phyloP scores from a whole-genome alignment of 2,329 filamentous ascomycete genomes.

The Verticillium longisporum region DNA sequence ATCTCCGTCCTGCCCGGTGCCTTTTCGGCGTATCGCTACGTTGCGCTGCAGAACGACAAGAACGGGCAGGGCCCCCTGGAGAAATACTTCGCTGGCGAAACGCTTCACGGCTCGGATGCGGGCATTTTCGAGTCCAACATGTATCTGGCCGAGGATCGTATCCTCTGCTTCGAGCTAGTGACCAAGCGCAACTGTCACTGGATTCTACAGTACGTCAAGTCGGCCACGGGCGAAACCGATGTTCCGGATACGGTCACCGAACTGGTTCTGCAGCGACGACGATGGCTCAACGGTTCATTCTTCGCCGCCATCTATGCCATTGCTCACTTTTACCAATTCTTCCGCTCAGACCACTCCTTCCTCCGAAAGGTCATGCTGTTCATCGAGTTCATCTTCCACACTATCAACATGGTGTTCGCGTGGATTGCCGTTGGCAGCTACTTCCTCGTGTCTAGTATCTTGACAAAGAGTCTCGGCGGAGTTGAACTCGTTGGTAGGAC shows the following conservation, averaged over 20 bases:
- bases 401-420: conserved; percentile 93
- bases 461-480: conserved; percentile 77
- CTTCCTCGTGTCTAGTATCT: conserved; percentile 96
- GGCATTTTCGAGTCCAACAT: conserved; percentile 99
- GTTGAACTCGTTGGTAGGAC: conserved; percentile 63
- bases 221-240: conserved; percentile 91
- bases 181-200: conserved; percentile 96
- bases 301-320: conserved; percentile 95
- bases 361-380: conserved; percentile 85
- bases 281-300: conserved; percentile 98
- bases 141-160: conserved; percentile 98
- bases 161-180: conserved; percentile 96
- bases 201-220: conserved; percentile 98
- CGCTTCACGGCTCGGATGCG: conserved; percentile 85
- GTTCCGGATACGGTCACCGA: conserved; percentile 92
- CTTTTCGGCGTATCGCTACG: conserved; percentile 95
- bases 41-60: conserved; percentile 95
- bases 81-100: conserved; percentile 96
- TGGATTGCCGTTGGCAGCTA: conserved; percentile 99
- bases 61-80: conserved; percentile 86
- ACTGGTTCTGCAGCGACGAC: conserved; percentile 87
- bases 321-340: conserved; percentile 93
- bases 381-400: conserved; percentile 90
- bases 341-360: conserved; percentile 84
- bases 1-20: conserved; percentile 95